Percentiles rank a stretch among this genome's conserved stretches.
These are phyloP conservation scores for Cadophora sp. DNA, from an alignment of 2,329 filamentous ascomycete genomes.

Conservation along the genomic window DNA sequence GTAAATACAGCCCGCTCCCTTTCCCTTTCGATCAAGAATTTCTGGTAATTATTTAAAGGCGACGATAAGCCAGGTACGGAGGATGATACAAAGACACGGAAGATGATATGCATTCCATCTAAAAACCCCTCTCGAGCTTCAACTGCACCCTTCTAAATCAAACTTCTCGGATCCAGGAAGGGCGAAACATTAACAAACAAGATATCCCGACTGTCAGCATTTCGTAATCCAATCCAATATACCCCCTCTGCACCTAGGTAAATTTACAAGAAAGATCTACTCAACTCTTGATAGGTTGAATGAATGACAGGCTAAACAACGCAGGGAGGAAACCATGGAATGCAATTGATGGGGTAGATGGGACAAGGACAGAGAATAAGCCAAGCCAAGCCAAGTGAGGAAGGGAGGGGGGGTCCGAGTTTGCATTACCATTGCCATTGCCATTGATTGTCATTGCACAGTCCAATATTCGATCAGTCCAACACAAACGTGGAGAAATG, in stretches of 20 bases:
- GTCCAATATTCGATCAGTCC: not conserved
- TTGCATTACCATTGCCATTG: not conserved
- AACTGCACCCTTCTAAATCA: too few species aligned
- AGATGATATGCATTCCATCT: too few species aligned
- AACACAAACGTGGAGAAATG: conserved; percentile 3
- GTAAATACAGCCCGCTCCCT: too few species aligned
- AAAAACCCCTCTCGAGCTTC: not conserved
- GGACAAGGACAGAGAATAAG: not conserved
- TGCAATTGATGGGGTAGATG: not conserved
- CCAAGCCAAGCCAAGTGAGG: not conserved
- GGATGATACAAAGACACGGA: too few species aligned
- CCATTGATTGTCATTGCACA: too few species aligned
- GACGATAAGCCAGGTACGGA: too few species aligned
- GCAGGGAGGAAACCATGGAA: not conserved
- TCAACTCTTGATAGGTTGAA: not conserved
- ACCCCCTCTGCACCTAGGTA: too few species aligned
- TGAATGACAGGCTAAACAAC: not conserved
- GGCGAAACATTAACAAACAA: not conserved
- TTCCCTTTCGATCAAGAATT: too few species aligned
- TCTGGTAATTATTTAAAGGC: too few species aligned
- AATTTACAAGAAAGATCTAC: too few species aligned
- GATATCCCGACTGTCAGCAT: not conserved
- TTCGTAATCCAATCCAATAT: not conserved
- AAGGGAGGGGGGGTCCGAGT: not conserved
- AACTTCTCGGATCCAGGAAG: too few species aligned